Evolutionary conservation across 2,329 filamentous ascomycete species (phyloP), one percentile per base, ranked within the genome.

Genomic region (Hymenoscyphus occultus): DNA sequence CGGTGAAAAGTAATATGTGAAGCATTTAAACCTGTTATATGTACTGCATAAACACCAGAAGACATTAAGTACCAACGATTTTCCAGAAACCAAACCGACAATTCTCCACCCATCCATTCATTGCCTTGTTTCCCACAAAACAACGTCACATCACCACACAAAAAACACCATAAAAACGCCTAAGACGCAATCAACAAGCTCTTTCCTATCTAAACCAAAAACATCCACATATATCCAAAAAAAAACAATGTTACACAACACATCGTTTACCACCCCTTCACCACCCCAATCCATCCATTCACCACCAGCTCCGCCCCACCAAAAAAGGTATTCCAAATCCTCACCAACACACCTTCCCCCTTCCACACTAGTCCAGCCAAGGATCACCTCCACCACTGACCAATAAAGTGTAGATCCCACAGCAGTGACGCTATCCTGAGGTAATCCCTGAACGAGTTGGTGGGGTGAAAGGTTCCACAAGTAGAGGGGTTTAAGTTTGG

Each of bases 401-500:
- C 48, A 35, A 28, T 54, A 12, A 54, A 19, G n/a, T 22, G 48
- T 19, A 54, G 19, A 54, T 54, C 19, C 13, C 5, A 19, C 13
- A 10, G n/a, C 19, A 5, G 48, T 54, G 48, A 14, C 48, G n/a
- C n/a, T 10, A 22, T 4, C 45, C 45, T 19, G 9, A 51, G n/a
- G 45, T 51, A 12, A 51, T 22, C 45, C n/a, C 45, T n/a, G 45
- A 51, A 3, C 19, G 45, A 3, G 19, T n/a, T 51, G 45, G 56
- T 58, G 56, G 56, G 35, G 35, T 10, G 9, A 6, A 10, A 4
- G 56, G 56, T 59, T 59, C 39, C 56, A 59, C 32, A 58, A 58
- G 35, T 35, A 19, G 56, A 58, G 56, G 56, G 56, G 56, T 59
- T 35, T 35, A 10, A 59, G 32, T 5, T 54, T 54, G 22, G 48